A percentile compares a stretch with the other conserved stretches of the same genome.
Conservation (phyloP, 2,329 filamentous ascomycete genomes). For the Gyromitra esculenta region DNA sequence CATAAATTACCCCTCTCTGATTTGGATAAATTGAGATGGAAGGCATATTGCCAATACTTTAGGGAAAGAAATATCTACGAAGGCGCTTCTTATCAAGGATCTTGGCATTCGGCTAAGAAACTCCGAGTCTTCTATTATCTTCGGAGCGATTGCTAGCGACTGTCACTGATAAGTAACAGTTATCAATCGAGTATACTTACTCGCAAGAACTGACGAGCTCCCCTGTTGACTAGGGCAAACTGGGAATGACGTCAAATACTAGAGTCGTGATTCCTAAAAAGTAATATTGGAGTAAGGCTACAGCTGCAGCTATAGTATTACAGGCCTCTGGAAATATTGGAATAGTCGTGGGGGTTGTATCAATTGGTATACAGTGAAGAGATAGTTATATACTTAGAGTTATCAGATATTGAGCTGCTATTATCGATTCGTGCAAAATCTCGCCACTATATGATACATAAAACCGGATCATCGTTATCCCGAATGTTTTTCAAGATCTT, state of each 20-base stretch:
- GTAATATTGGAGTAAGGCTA: neutral
- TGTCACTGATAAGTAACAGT: no score
- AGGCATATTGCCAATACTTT: neutral
- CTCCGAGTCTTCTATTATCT: neutral
- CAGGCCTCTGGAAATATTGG: neutral
- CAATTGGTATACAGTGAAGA: neutral
- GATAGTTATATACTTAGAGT: neutral
- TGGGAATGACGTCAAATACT: neutral
- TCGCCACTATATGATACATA: neutral
- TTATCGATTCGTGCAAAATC: neutral
- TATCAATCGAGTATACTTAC: neutral
- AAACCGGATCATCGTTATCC: neutral
- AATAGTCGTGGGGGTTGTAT: neutral
- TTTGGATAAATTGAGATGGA: neutral
- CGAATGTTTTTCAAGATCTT: constrained; percentile 12
- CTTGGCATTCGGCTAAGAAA: neutral
- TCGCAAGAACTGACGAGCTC: neutral
- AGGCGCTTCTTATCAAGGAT: neutral
- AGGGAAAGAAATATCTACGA: neutral
- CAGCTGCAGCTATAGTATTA: neutral
- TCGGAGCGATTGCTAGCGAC: neutral
- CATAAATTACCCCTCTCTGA: neutral
- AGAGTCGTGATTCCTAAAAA: neutral
- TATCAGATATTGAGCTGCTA: neutral
- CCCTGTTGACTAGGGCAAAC: no score